These are phyloP conservation scores for Fusarium denticulatum DNA, from an alignment of 2,329 filamentous ascomycete species.

Conservation along the genomic window DNA sequence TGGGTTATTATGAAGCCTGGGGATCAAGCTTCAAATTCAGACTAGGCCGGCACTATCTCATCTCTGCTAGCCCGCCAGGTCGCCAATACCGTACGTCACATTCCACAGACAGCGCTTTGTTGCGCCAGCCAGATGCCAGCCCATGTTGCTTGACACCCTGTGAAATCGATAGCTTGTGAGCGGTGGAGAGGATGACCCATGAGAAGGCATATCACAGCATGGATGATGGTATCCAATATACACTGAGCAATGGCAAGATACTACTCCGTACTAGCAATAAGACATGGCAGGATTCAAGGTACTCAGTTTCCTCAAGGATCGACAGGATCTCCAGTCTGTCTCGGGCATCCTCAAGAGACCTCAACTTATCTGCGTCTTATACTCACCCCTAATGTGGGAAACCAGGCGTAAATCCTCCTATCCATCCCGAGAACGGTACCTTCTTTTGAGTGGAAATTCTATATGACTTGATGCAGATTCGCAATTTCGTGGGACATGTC, in stretches of 20 bases:
- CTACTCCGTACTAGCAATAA: background rate
- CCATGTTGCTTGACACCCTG: conserved; percentile 19
- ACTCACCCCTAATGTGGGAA: conserved; percentile 7
- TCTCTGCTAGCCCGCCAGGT: conserved; percentile 10
- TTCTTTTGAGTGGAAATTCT: conserved; percentile 2
- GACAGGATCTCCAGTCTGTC: conserved; percentile 24
- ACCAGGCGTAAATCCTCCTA: conserved; percentile 33
- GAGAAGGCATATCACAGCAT: conserved; percentile 21
- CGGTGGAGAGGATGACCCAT: conserved; percentile 13
- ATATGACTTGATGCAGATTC: background rate
- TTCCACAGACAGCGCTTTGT: conserved; percentile 21
- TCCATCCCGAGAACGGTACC: background rate
- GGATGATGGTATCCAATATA: conserved; percentile 13
- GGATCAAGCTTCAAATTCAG: conserved; percentile 24
- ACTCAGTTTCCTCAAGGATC: conserved; percentile 27
- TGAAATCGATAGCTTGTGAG: conserved; percentile 22
- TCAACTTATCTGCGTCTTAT: conserved; percentile 16
- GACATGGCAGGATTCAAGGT: conserved; percentile 19
- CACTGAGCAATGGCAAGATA: conserved; percentile 2
- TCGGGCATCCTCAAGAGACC: conserved; percentile 33
- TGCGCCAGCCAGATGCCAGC: conserved; percentile 15
- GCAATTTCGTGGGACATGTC: background rate
- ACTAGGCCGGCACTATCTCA: conserved; percentile 17
- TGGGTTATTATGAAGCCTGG: conserved; percentile 15
- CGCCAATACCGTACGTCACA: conserved; percentile 35